Evolutionary conservation across 768 basidiomycete species (phyloP), one percentile per base, ranked within the genome.

Genomic region (Tylopilus sp.): DNA sequence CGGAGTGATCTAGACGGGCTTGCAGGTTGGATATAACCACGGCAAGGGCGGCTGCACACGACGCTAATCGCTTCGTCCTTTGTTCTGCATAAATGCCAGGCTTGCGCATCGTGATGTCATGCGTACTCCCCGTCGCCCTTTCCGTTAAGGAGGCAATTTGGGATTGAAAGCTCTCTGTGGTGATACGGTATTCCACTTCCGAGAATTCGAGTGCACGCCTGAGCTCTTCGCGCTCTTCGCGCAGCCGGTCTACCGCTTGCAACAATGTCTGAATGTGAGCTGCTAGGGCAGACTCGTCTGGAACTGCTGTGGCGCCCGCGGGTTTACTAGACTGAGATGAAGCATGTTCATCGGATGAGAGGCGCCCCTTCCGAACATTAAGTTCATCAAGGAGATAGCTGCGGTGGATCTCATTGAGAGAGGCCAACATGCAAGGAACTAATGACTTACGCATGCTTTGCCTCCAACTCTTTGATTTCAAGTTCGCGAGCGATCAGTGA

Each of bases 191-290:
- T 69, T 92, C 89, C 3, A 76, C 73, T 57, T 86, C 78, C 49
- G 86, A 71, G 67, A 90, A 92, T 45, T 86, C 77, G 14, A 91
- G 68, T 49, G 85, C 78, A 7, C 83, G 77, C 46, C 77, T 77
- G 25, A 89, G 75, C 42, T 68, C 72, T 56, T 90, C 84, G 6
- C 88, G 77, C 59, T 91, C 87, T 5, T 67, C 66, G 6, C 89
- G 83, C 42, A 90, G 72, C 30, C 88, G 80, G n/a, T 83, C 79
- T 38, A 88, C 73, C 2, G 87, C 83, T 25, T 67, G 67, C 45
- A 90, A 72, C 22, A 90, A 73, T 34, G 78, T 79, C 55, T 80
- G 81, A 30, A 86, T 74, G 40, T 78, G 71, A 19, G 60, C 65
- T 17, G 78, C 70, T 16, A 71, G 50, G 1, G 60, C 59, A 25